Conservation (phyloP, 164 flowering plant species). For the Macadamia integrifolia region DNA sequence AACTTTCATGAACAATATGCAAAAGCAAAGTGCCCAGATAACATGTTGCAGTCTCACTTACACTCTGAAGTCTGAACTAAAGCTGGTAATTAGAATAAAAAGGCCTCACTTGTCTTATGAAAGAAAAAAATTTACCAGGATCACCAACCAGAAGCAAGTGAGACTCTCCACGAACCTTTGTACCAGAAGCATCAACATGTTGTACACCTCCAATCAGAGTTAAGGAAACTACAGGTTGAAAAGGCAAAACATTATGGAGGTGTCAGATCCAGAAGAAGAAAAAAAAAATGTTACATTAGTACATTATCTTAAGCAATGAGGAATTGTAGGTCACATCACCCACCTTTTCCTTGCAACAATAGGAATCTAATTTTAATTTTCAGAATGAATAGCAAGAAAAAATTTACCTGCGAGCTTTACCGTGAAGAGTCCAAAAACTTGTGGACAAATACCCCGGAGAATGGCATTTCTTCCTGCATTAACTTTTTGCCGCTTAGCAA, state of each 20-base stretch:
- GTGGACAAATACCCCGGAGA: conserved; percentile 87
- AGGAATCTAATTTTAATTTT: conserved; percentile 2
- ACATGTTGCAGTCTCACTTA: neutral
- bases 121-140: conserved; percentile 51
- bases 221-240: conserved; percentile 52
- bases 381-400: neutral
- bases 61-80: neutral
- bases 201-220: conserved; percentile 98
- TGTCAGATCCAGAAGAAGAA: neutral
- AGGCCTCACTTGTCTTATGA: neutral
- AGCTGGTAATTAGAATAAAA: neutral
- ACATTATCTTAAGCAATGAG: neutral
- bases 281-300: neutral
- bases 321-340: neutral
- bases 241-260: conserved; percentile 4
- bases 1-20: neutral
- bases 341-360: neutral
- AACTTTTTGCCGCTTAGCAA: conserved; percentile 4
- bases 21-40: neutral
- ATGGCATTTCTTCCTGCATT: conserved; percentile 83
- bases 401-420: conserved; percentile 89
- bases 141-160: conserved; percentile 97
- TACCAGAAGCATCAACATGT: conserved; percentile 94
- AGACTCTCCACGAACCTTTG: conserved; percentile 94
- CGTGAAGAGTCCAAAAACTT: conserved; percentile 92